Conservation (phyloP, 805 yeast species). For the Sungouiozyma intestinalis region DNA sequence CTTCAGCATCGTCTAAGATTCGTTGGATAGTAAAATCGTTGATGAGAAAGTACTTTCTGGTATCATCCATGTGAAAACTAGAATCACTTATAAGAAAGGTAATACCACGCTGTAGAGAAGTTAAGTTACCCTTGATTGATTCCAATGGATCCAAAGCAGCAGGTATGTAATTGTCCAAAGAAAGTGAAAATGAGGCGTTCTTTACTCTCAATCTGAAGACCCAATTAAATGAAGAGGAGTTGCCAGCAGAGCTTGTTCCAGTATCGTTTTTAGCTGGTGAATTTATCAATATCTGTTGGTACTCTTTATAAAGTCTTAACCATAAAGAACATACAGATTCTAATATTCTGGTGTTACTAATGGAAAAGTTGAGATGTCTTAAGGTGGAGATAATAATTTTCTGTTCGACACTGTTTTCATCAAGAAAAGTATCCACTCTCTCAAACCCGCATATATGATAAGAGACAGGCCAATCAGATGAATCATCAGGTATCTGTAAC, state of each 20-base stretch:
- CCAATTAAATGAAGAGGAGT: slow-evolving; percentile 10
- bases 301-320: slow-evolving; percentile 2
- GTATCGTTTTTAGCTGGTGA: neutral
- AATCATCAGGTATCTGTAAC: slow-evolving; percentile 7
- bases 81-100: slow-evolving; percentile 16
- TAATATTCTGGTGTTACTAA: slow-evolving; percentile 18
- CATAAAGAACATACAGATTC: slow-evolving; percentile 7
- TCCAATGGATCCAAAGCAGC: slow-evolving; percentile 17
- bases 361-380: slow-evolving; percentile 17
- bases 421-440: slow-evolving; percentile 20
- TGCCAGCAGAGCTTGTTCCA: neutral
- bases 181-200: slow-evolving; percentile 15
- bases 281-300: slow-evolving; percentile 1
- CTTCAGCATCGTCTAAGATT: slow-evolving; percentile 13
- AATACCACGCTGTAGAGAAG: slow-evolving; percentile 18
- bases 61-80: slow-evolving; percentile 5
- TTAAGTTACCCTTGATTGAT: slow-evolving; percentile 10
- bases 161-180: slow-evolving; percentile 17
- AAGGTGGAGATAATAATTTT: slow-evolving; percentile 17
- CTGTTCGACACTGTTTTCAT: slow-evolving; percentile 8
- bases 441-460: slow-evolving; percentile 23
- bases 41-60: slow-evolving; percentile 9
- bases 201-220: slow-evolving; percentile 19
- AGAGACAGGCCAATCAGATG: slow-evolving; percentile 6
- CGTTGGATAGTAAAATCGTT: slow-evolving; percentile 13